Evolutionary conservation across 2,329 filamentous ascomycete genomes (phyloP).

Genomic region (Neofusicoccum sp.): DNA sequence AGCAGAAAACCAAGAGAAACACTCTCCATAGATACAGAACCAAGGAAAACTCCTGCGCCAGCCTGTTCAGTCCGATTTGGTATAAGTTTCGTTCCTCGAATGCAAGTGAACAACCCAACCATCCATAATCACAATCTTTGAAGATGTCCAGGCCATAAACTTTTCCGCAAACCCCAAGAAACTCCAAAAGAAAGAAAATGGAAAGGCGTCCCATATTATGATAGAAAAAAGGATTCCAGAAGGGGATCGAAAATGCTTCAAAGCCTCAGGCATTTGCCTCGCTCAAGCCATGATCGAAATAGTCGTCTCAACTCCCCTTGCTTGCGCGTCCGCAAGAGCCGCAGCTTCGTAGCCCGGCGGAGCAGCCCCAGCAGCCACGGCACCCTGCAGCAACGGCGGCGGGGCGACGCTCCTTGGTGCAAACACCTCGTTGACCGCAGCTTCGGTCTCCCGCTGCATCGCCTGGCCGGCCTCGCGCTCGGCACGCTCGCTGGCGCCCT

Average conservation of each 20-base stretch:
- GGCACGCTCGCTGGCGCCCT: not conserved
- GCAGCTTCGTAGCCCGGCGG: conserved; percentile 4
- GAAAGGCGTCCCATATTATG: no score
- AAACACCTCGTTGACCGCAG: not conserved
- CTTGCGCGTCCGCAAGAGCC: not conserved
- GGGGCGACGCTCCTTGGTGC: conserved; percentile 1
- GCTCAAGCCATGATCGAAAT: not conserved
- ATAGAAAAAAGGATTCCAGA: no score
- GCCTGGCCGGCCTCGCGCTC: not conserved
- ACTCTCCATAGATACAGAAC: not conserved
- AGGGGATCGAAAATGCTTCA: not conserved
- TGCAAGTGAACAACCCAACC: no score
- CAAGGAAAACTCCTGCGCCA: not conserved
- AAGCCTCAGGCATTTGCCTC: not conserved
- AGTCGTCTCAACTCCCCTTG: not conserved
- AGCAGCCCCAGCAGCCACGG: not conserved
- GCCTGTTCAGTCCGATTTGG: not conserved
- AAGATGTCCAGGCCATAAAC: no score
- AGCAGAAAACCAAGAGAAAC: not conserved
- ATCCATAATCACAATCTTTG: no score
- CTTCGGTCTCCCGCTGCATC: not conserved
- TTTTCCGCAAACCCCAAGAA: no score
- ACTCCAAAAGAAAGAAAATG: no score
- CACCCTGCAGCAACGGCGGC: not conserved
- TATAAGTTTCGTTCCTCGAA: no score